Evolutionary conservation across 2,329 filamentous ascomycete species (phyloP).

Genomic region (Hypoxylon sp.): DNA sequence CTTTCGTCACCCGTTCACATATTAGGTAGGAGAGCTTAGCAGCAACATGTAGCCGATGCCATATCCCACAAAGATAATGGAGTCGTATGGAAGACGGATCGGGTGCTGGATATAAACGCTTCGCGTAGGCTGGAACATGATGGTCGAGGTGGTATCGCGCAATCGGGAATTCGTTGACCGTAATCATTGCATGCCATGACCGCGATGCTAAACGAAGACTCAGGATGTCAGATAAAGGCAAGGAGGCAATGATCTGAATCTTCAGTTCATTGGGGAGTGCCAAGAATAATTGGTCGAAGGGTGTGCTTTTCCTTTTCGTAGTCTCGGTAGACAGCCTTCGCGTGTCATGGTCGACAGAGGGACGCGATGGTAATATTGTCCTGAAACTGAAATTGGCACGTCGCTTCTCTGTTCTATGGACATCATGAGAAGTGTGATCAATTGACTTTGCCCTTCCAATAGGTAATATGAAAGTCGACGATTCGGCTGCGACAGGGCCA

Average conservation of each 20-base stretch:
- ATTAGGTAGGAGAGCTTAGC: conserved; percentile 74
- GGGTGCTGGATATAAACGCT: conserved; percentile 70
- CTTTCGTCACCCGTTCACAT: conserved; percentile 75
- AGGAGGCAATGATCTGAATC: conserved; percentile 71
- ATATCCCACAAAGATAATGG: conserved; percentile 74
- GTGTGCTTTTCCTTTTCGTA: conserved; percentile 54
- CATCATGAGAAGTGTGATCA: conserved; percentile 56
- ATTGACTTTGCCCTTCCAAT: conserved; percentile 56
- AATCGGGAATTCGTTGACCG: conserved; percentile 72
- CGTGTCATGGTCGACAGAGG: conserved; percentile 52
- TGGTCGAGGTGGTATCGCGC: conserved; percentile 72
- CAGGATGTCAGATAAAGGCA: conserved; percentile 73
- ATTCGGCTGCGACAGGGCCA: conserved; percentile 51
- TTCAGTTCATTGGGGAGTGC: conserved; percentile 73
- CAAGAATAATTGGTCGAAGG: conserved; percentile 71
- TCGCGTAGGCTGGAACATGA: conserved; percentile 72
- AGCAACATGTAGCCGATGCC: conserved; percentile 76
- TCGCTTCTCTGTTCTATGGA: conserved; percentile 52
- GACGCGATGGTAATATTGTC: conserved; percentile 53
- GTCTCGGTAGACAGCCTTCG: conserved; percentile 50
- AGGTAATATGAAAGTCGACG: conserved; percentile 66
- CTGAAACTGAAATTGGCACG: conserved; percentile 53
- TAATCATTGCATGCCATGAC: conserved; percentile 72
- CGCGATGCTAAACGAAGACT: conserved; percentile 71
- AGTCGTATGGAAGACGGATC: conserved; percentile 66